Base-by-base conservation (phyloP, 2,329 filamentous ascomycete species). In the Huntiella decipiens region DNA sequence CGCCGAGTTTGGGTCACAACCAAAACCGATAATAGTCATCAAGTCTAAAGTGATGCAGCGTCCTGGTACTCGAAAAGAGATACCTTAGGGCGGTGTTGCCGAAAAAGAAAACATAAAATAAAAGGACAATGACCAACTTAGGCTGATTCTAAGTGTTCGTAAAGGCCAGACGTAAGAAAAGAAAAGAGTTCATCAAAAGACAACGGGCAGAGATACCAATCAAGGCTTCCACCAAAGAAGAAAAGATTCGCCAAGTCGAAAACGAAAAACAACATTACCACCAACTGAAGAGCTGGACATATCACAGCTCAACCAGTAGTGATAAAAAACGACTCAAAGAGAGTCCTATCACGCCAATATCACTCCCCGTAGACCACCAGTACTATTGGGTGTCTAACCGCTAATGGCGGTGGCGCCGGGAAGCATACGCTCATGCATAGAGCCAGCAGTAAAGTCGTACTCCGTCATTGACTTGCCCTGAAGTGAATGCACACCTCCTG, bases 171-270 rank as follows among this genome's bases (percentile, higher is more conserved):
- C 13, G 36, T 15, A 44, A 37, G 33, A 34, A 45, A 48, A 7
- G 38, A 34, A 50, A 36, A 42, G 44, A 41, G 17, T 47, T 43
- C 45, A 44, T 46, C 43, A 46, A 51, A 46, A 48, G 47, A 49
- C 44, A 51, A 51, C 32, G 19, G 38, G 44, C 13, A 49, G 47
- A 47, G 42, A 34, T 40, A 31, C 47, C 48, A 50, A 43, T 38
- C 3, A 47, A 47, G 45, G 45, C 39, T 42, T 47, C 45, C 45
- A 13, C 45, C 45, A 16, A 32, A 43, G 39, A 48, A 41, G 16
- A 45, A 33, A 41, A 42, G 15, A 34, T 34, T 15, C 16, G 34
- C 16, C 13, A 34, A 16, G 19, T 16, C 32, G 28, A 41, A 45
- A 39, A 38, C 31, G 44, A 41, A 33, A 46, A 37, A 37, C 34